Evolutionary conservation across 495 filamentous ascomycete species (phyloP).

Genomic region (Hypoxylon crocopeplum): DNA sequence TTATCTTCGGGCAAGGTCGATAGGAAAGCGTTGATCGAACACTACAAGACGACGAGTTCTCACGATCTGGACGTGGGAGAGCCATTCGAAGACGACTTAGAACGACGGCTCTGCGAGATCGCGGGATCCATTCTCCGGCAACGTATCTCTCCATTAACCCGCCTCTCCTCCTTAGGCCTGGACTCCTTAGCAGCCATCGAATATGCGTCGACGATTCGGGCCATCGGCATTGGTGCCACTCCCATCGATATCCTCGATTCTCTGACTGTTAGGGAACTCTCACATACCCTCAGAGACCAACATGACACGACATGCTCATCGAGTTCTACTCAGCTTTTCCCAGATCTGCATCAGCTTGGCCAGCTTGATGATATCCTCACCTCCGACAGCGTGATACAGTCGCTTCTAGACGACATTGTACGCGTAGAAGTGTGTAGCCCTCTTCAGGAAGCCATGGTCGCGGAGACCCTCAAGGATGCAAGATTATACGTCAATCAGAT

Average conservation of each 20-base stretch:
- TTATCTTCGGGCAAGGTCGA: slow-evolving; percentile 83
- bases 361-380: not conserved
- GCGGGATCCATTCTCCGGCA: slow-evolving; percentile 56
- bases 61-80: not conserved
- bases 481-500: slow-evolving; percentile 78
- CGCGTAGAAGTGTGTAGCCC: slow-evolving; percentile 68
- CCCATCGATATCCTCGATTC: slow-evolving; percentile 64
- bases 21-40: slow-evolving; percentile 63
- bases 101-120: slow-evolving; percentile 55
- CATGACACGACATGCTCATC: not conserved
- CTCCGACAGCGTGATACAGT: slow-evolving; percentile 32
- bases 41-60: slow-evolving; percentile 52
- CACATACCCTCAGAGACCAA: not conserved
- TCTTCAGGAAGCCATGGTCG: slow-evolving; percentile 78
- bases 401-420: slow-evolving; percentile 47
- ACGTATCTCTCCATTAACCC: slow-evolving; percentile 45
- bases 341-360: not conserved
- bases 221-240: slow-evolving; percentile 55
- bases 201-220: slow-evolving; percentile 64
- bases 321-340: not conserved
- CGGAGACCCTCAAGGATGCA: slow-evolving; percentile 63
- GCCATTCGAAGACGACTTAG: slow-evolving; percentile 45
- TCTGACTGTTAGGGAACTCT: slow-evolving; percentile 47
- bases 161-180: slow-evolving; percentile 63
- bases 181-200: slow-evolving; percentile 78